Base-by-base conservation (phyloP, 2,329 filamentous ascomycete species). In the Fusarium sp. region DNA sequence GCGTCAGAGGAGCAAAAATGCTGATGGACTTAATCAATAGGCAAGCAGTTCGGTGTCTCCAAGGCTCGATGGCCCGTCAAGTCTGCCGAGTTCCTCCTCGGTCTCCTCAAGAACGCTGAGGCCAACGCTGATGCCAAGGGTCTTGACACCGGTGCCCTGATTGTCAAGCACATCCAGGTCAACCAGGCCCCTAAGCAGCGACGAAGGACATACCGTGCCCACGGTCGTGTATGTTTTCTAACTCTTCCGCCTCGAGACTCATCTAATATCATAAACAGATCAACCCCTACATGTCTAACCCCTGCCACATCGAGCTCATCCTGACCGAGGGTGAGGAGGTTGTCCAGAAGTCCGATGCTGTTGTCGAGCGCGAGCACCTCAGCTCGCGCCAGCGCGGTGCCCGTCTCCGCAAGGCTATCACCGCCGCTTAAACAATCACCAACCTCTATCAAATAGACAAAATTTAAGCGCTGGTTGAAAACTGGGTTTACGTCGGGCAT, bases 161-260 rank as follows among this genome's bases (percentile, higher is more conserved):
- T 98, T 85, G 94, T 99, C 89, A 98, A 98, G 94, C 97, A 98
- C 93, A 99, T 99, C 89, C 96, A 99, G 90, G 96, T 99, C 91
- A 99, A 99, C 94, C 96, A 99, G 91, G 97, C 96, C 81, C 96
- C 96, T 83, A 98, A 98, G 93, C 96, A 98, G 91, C 93, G 96
- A 85, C 92, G 96, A 89, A 93, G 96, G 87, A 99, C 96, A 85
- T 99, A 99, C 94, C 95, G 96, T 92, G 97, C 97, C 78, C 96
- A 99, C 91, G 96, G 96, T 92, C 95, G 96, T 90, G 96, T 98
- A 97, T 83, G 95, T 94, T 81, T 44, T 57, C 60, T 33, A 55
- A 42, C 28, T 28, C 7, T 26, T 20, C 35, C 35, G 18, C 44
- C 17, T 20, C 22, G 14, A 47, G n/a, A 47, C 13, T 36, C 42